phyloP scores from a whole-genome alignment of 1,284 basidiomycete genomes.

The Phenoliferia sp. region DNA sequence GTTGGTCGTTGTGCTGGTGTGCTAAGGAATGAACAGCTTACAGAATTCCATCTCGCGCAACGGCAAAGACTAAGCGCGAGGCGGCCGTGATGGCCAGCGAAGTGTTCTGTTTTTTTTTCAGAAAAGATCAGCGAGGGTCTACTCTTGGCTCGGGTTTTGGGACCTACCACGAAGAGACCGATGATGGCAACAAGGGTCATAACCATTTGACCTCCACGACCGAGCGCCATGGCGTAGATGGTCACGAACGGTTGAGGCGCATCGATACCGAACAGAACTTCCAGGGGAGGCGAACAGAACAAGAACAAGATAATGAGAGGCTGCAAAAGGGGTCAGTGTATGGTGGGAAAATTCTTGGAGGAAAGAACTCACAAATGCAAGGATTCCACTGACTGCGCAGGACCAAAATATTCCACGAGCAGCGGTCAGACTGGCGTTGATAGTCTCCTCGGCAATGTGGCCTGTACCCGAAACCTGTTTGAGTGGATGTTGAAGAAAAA shows the following conservation, averaged over 20 bases:
- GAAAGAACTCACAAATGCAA: slow-evolving; percentile 62
- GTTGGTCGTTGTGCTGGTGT: no score
- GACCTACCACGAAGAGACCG: slow-evolving; percentile 66
- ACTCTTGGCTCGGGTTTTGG: background rate
- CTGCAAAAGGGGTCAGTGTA: background rate
- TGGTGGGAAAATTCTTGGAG: background rate
- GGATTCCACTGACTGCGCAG: slow-evolving; percentile 64
- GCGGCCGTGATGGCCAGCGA: slow-evolving; percentile 76
- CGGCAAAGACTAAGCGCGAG: slow-evolving; percentile 75
- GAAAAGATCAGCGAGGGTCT: background rate
- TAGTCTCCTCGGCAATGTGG: slow-evolving; percentile 83
- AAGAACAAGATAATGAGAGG: slow-evolving; percentile 61
- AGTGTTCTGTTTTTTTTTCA: slow-evolving; percentile 57
- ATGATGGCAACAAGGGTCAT: slow-evolving; percentile 75
- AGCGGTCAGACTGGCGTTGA: slow-evolving; percentile 73
- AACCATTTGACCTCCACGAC: slow-evolving; percentile 67
- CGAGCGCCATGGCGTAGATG: slow-evolving; percentile 72
- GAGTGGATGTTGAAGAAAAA: slow-evolving; percentile 64
- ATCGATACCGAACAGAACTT: slow-evolving; percentile 62
- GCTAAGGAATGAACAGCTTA: no score
- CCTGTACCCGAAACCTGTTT: slow-evolving; percentile 78
- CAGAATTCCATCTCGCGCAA: slow-evolving; percentile 82
- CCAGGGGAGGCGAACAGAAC: slow-evolving; percentile 74
- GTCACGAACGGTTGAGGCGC: slow-evolving; percentile 85
- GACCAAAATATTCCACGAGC: slow-evolving; percentile 71